A percentile compares a stretch with the other conserved stretches of the same genome.
Conservation (phyloP, 2,329 filamentous ascomycete species). For the Zymoseptoria brevis region DNA sequence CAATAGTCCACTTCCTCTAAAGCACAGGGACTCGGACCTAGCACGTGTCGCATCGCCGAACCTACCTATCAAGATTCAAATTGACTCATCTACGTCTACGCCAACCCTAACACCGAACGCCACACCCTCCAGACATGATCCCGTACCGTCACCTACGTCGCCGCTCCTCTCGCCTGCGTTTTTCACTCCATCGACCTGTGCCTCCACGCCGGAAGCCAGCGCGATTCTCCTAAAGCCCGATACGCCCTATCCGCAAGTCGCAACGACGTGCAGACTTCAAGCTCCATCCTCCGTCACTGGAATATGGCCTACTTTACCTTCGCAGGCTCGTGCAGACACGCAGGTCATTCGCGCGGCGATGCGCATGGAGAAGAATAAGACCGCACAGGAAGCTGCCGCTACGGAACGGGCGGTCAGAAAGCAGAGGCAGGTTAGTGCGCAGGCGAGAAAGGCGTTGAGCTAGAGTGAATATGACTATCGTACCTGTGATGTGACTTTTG, state of each 20-base stretch:
- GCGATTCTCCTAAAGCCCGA: background rate
- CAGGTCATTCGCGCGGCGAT: constrained; percentile 10
- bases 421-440: constrained; percentile 4
- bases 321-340: constrained; percentile 1
- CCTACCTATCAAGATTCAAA: background rate
- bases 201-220: background rate
- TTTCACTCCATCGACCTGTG: background rate
- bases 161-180: background rate
- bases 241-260: background rate
- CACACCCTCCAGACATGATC: background rate
- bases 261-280: background rate
- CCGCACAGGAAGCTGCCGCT: constrained; percentile 18
- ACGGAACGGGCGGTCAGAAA: constrained; percentile 15
- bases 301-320: background rate
- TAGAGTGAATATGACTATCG: background rate
- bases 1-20: background rate
- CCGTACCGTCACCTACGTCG: background rate
- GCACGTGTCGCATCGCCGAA: background rate
- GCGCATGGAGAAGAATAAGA: constrained; percentile 12
- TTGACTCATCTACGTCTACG: background rate
- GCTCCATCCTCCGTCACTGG: background rate
- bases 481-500: too few species aligned
- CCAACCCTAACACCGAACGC: background rate
- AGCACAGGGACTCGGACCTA: background rate
- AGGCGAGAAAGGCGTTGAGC: constrained; percentile 3